Evolutionary conservation across 106 monocot genomes (phyloP).

Genomic region (Chionographis japonica): DNA sequence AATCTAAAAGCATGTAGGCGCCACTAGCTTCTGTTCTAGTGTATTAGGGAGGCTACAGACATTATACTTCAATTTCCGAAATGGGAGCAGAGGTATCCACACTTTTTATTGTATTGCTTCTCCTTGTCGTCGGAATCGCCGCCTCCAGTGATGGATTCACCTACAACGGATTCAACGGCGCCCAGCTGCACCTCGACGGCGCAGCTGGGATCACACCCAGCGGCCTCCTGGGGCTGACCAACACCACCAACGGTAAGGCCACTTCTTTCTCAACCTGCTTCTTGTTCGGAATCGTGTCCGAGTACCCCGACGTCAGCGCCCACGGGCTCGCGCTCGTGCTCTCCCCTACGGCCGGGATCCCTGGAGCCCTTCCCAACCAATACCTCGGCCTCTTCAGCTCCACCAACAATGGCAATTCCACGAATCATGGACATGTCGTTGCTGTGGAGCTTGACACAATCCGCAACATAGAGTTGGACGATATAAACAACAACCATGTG

Average conservation of each 20-base stretch:
- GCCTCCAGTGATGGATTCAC: conserved; percentile 1
- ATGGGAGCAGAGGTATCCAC: no score
- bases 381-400: neutral
- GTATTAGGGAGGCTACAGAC: no score
- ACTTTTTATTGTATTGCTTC: no score
- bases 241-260: neutral
- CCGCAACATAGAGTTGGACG: neutral
- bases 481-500: neutral
- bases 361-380: neutral
- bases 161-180: conserved; percentile 7
- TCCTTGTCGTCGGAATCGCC: neutral
- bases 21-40: no score
- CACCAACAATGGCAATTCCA: neutral
- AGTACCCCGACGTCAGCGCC: neutral
- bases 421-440: neutral
- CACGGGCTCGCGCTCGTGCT: neutral
- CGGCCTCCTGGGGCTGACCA: neutral
- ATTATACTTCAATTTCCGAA: no score
- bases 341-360: neutral
- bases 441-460: neutral
- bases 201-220: neutral
- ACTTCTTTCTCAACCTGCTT: neutral
- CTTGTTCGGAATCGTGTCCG: neutral
- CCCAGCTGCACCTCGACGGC: neutral
- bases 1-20: no score